Evolutionary conservation across 352 stramenopile genomes (phyloP).

Genomic region (Phytopythium montanum): DNA sequence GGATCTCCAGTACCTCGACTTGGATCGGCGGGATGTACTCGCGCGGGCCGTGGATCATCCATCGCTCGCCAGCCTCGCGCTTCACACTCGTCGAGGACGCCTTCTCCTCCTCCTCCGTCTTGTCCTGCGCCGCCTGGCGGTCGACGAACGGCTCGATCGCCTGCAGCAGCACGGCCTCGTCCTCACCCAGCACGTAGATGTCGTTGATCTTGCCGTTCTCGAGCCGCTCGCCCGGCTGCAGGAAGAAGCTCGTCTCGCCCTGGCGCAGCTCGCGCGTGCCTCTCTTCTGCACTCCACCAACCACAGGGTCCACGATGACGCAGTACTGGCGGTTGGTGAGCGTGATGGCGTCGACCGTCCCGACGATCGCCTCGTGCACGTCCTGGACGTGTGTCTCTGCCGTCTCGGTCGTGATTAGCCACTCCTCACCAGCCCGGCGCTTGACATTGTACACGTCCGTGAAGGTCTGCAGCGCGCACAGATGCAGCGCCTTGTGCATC

Average conservation of each 20-base stretch:
- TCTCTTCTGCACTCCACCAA: slow-evolving; percentile 60
- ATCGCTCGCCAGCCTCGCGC: slow-evolving; percentile 64
- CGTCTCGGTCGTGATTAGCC: slow-evolving; percentile 69
- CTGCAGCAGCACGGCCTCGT: slow-evolving; percentile 77
- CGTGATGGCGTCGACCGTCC: slow-evolving; percentile 53
- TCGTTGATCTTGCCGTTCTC: slow-evolving; percentile 63
- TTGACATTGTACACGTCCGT: slow-evolving; percentile 69
- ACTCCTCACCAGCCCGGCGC: slow-evolving; percentile 74
- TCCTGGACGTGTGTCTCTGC: slow-evolving; percentile 75
- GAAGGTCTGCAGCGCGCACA: slow-evolving; percentile 66
- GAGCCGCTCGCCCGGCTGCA: slow-evolving; percentile 55
- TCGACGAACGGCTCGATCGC: slow-evolving; percentile 64
- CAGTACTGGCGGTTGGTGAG: slow-evolving; percentile 83
- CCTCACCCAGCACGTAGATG: slow-evolving; percentile 64
- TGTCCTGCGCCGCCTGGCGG: slow-evolving; percentile 21
- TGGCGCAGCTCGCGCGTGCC: slow-evolving; percentile 71
- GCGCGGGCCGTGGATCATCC: slow-evolving; percentile 77
- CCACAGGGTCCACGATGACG: slow-evolving; percentile 68
- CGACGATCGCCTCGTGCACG: slow-evolving; percentile 71
- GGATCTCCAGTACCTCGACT: slow-evolving; percentile 73
- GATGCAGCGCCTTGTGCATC: slow-evolving; percentile 54
- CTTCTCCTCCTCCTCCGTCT: slow-evolving; percentile 6
- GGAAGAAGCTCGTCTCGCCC: slow-evolving; percentile 71
- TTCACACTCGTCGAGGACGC: slow-evolving; percentile 14
- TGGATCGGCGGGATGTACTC: slow-evolving; percentile 81